Base-by-base conservation (phyloP, 73 alveolate genomes). In the Paramecium sexaurelia region DNA sequence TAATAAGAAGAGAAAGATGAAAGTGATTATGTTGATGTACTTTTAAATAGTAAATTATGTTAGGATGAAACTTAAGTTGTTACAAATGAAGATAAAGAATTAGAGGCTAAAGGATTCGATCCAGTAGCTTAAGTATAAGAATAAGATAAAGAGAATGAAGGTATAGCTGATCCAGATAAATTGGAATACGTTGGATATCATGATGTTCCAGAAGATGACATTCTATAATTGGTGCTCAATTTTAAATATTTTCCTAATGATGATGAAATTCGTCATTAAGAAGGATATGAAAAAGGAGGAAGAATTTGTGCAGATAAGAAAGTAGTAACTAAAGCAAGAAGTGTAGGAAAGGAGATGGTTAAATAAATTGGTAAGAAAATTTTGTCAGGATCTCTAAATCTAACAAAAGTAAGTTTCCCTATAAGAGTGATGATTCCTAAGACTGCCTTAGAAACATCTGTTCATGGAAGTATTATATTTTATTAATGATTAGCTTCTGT, bases 321-420 rank as follows among this genome's bases (percentile, higher is more conserved):
- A 10, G 83, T 91, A 7, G 29, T 91, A n/a, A 35, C 68, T 9
- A 96, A 91, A 56, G 92, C 91, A 51, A 85, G 99, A 86, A 57
- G 93, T 39, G 95, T 95, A 7, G 97, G 97, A 17, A 95, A 95
- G 67, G 98, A 96, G 85, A 67, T 96, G 41, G 88, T 96, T 11
- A 95, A 95, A 66, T 75, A 88, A 84, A 90, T 96, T 10, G 99
- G 99, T 2, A 95, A 89, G 88, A 86, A 95, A 75, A 55, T 96
- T 13, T 84, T 96, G 6, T 83, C 95, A 20, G 99, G 99, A 17
- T 90, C 94, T 24, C 75, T 96, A 51, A 95, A 96, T 85, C 94
- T 96, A 19, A 94, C 98, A 6, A 83, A 92, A 19, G 89, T 93
- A 15, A 84, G 96, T 20, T 95, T 96, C 93, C 99, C 99, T 10